Evolutionary conservation across 2,329 filamentous ascomycete species (phyloP), one percentile per base, ranked within the genome.

Genomic region (Claviceps pazoutovae): DNA sequence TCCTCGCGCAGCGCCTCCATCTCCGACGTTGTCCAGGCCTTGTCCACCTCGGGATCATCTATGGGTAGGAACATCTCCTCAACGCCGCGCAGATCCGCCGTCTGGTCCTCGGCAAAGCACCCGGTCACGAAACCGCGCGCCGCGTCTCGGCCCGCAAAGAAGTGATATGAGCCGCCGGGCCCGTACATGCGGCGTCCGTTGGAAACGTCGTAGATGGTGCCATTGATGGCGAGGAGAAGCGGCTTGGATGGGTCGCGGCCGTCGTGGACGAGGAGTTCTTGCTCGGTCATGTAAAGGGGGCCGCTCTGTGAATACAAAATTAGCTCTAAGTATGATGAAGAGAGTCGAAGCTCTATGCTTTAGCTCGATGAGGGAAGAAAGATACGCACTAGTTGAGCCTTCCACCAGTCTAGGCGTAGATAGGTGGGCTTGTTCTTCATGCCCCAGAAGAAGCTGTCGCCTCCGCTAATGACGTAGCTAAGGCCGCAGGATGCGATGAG

Each of bases 141-240:
- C 37, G 91, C 90, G 68, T 98, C 93, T 56, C 77, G 76, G 55
- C 91, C 93, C 0, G 89, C 80, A 67, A 98, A 95, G 70, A 85
- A 83, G 61, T 83, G 76, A 74, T 98, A 98, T 39, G 81, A 82
- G 4, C 90, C 93, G 30, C 88, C 89, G 0, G 90, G 84, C 0
- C 87, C 87, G 71, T 93, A 93, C 68, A 85, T 72, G 66, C 76
- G 67, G 59, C 79, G 74, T 51, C 82, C 82, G 34, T 75, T 69
- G n/a, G 79, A 79, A 42, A 94, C 88, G 67, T 94, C 88, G 75
- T 85, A 93, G 69, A 94, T 86, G 53, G 81, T 86, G 62, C 86
- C 84, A 71, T 93, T 91, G 61, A 98, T 82, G 56, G 89, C 88
- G 52, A 98, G 78, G 72, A 95, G 95, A 65, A 97, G 80, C 6